Base-by-base conservation (phyloP, 2,329 filamentous ascomycete species). In the Emmonsia crescens region DNA sequence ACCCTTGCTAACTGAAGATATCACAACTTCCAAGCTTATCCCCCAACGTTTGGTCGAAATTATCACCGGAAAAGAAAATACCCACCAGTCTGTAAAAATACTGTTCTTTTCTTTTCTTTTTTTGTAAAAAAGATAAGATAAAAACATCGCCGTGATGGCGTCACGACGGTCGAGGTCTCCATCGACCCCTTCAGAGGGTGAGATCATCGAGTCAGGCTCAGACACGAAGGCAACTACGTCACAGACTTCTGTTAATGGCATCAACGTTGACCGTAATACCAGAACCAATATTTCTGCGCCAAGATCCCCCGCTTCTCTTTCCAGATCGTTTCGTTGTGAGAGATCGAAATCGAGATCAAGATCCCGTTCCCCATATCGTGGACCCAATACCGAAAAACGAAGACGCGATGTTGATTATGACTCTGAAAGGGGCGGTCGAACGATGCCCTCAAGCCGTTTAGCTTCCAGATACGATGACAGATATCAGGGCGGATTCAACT, bases 181-280 rank as follows among this genome's bases (percentile, higher is more conserved):
- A 65, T 80, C 82, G 69, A 90, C 87, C 78, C 89, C 89, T 72
- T 89, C 90, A 77, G 89, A 95, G 78, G 90, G 91, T 78, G 91
- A 95, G 81, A 91, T 93, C 76, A 78, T 88, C 75, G 89, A 92
- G 78, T 84, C 84, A 78, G 82, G 82, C 77, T 82, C 81, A 81
- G 82, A 84, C 78, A 76, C 72, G 76, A 94, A 94, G 90, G 89
- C 90, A 94, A 89, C 88, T 89, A 87, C 77, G 77, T 80, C 88
- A 86, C 85, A 86, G 82, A 81, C 83, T 82, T 83, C 82, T 77
- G 78, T 83, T 82, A 85, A 86, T 83, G 83, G 85, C 87, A 86
- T 80, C 84, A 86, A 83, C 84, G 87, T 96, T 96, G 89, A 96
- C 90, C 89, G 88, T 85, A 85, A 82, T 83, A 84, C 88, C 89